Evolutionary conservation across 2,329 filamentous ascomycete genomes (phyloP).

Genomic region (Erysiphe pulchra): DNA sequence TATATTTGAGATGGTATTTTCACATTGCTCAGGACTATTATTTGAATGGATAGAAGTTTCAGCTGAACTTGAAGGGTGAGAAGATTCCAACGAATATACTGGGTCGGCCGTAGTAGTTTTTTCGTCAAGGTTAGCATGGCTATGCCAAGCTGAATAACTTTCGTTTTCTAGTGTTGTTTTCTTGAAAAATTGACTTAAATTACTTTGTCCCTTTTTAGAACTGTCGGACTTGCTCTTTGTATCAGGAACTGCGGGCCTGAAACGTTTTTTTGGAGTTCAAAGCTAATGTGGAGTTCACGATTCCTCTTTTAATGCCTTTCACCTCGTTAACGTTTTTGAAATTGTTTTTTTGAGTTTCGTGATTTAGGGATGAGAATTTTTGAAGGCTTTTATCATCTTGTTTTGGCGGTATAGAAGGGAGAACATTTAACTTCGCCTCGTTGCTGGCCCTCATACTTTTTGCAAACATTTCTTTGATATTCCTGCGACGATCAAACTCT

Average conservation of each 20-base stretch:
- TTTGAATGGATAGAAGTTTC: neutral
- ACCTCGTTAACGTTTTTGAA: too few species aligned
- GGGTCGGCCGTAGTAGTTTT: neutral
- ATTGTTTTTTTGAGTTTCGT: neutral
- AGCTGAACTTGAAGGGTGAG: neutral
- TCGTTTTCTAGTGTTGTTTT: neutral
- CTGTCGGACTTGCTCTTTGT: conserved; percentile 17
- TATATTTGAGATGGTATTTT: neutral
- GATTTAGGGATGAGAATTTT: neutral
- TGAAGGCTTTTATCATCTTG: neutral
- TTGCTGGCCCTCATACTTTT: conserved; percentile 18
- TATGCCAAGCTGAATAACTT: too few species aligned
- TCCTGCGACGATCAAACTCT: conserved; percentile 65
- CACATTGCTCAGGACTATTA: too few species aligned
- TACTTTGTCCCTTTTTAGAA: conserved; percentile 17
- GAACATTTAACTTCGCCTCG: neutral
- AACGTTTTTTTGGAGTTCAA: neutral
- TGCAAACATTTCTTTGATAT: conserved; percentile 81
- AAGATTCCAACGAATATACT: neutral
- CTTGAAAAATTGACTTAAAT: conserved; percentile 8
- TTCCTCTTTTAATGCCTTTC: neutral
- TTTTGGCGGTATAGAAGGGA: neutral
- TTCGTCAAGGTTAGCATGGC: neutral
- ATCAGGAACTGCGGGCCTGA: neutral
- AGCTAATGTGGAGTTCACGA: neutral